phyloP scores from a whole-genome alignment of 345 rosid genomes.

The Anastatica hierochuntica region DNA sequence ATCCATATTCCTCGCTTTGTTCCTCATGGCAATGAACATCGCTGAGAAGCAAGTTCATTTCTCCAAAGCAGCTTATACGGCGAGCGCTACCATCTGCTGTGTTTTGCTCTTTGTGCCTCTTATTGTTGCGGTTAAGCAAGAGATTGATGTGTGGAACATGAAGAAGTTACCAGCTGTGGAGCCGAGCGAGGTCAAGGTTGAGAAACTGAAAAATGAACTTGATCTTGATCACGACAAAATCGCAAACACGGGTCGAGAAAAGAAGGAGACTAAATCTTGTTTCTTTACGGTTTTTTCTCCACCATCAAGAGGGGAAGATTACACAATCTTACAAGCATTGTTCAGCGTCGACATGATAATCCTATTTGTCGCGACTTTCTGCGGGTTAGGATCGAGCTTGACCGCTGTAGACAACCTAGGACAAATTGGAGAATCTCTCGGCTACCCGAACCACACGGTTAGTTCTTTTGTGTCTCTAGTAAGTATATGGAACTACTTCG shows the following conservation, averaged over 20 bases:
- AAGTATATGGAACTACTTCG: slow-evolving; percentile 86
- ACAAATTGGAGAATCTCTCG: slow-evolving; percentile 84
- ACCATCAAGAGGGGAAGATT: slow-evolving; percentile 79
- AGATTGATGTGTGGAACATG: slow-evolving; percentile 44
- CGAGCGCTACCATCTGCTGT: slow-evolving; percentile 35
- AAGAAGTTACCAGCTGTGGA: slow-evolving; percentile 25
- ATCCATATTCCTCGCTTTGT: slow-evolving; percentile 56
- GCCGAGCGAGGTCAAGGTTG: slow-evolving; percentile 16
- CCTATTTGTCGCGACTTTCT: slow-evolving; percentile 50
- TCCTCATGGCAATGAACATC: slow-evolving; percentile 55
- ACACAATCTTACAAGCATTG: slow-evolving; percentile 78
- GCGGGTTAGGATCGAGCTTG: slow-evolving; percentile 70
- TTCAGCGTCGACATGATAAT: slow-evolving; percentile 62
- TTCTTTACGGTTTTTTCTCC: slow-evolving; percentile 38
- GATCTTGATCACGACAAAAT: not conserved
- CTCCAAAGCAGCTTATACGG: slow-evolving; percentile 44
- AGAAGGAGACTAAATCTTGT: slow-evolving; percentile 33
- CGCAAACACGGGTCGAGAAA: not conserved
- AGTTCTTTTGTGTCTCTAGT: slow-evolving; percentile 65
- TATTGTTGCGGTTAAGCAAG: slow-evolving; percentile 48
- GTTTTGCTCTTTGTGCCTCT: slow-evolving; percentile 59
- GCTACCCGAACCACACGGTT: slow-evolving; percentile 50
- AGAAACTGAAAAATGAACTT: slow-evolving; percentile 19
- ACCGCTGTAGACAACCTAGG: slow-evolving; percentile 85
- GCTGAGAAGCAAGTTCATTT: slow-evolving; percentile 42